Evolutionary conservation across 2,329 filamentous ascomycete species (phyloP).

Genomic region (Aspergillus ochraceus): DNA sequence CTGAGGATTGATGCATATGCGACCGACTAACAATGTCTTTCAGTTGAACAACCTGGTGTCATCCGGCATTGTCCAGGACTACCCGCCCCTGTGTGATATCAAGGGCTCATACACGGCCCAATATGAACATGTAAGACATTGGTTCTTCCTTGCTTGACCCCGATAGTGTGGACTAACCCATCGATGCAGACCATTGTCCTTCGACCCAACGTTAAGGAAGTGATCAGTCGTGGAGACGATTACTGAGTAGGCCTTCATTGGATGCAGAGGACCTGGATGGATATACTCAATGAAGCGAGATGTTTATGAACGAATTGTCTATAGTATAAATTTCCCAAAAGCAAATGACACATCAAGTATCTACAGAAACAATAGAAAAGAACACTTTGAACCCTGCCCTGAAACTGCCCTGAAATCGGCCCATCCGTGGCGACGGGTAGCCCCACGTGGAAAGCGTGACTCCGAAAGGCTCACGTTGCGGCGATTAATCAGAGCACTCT

Average conservation of each 20-base stretch:
- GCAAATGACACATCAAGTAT: neutral
- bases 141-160: neutral
- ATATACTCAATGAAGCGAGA: neutral
- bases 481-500: conserved; percentile 13
- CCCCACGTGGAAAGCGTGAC: conserved; percentile 39
- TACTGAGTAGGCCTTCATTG: conserved; percentile 55
- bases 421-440: conserved; percentile 19
- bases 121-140: conserved; percentile 79
- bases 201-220: conserved; percentile 78
- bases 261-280: neutral
- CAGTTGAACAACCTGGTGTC: conserved; percentile 83
- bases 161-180: neutral
- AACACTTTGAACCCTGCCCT: too few relatives aligned
- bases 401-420: neutral
- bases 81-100: conserved; percentile 84
- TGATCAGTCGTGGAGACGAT: conserved; percentile 82
- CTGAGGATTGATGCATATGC: neutral
- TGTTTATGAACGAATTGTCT: neutral
- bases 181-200: conserved; percentile 67
- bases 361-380: too few relatives aligned
- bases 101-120: conserved; percentile 95
- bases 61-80: conserved; percentile 82
- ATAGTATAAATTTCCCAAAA: neutral
- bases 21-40: conserved; percentile 5
- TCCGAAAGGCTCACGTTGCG: conserved; percentile 24